phyloP scores from a whole-genome alignment of 2,329 filamentous ascomycete genomes.

The Hypoxylon sp. region DNA sequence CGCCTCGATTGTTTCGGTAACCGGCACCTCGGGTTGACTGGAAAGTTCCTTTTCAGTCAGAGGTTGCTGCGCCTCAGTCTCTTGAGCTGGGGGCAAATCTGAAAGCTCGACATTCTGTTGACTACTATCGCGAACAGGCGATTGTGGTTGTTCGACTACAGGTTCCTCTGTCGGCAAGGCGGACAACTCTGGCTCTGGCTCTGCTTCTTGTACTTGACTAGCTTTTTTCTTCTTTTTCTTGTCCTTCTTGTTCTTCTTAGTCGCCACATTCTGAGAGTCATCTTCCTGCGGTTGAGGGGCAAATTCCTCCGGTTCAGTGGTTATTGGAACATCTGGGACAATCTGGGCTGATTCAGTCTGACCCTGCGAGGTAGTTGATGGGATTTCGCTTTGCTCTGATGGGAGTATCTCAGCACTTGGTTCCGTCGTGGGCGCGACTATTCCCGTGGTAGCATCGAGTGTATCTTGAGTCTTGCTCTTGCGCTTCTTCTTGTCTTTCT shows the following conservation, averaged over 20 bases:
- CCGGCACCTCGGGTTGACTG: slow-evolving; percentile 1
- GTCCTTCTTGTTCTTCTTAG: slow-evolving; percentile 51
- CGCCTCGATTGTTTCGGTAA: slow-evolving; percentile 7
- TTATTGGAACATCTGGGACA: slow-evolving; percentile 16
- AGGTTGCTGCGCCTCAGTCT: slow-evolving; percentile 17
- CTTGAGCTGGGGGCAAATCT: slow-evolving; percentile 13
- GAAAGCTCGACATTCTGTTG: slow-evolving; percentile 16
- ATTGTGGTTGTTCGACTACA: slow-evolving; percentile 16
- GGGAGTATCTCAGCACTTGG: slow-evolving; percentile 13
- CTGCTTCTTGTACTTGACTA: slow-evolving; percentile 31
- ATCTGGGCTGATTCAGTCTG: slow-evolving; percentile 21
- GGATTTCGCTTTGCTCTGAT: slow-evolving; percentile 18
- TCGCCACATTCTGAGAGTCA: slow-evolving; percentile 20
- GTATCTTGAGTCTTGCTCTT: slow-evolving; percentile 42
- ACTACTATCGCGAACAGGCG: slow-evolving; percentile 12
- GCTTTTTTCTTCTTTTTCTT: slow-evolving; percentile 51
- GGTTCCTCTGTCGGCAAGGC: slow-evolving; percentile 17
- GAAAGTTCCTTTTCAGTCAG: slow-evolving; percentile 1
- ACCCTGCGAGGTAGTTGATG: slow-evolving; percentile 16
- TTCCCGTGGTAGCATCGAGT: slow-evolving; percentile 36
- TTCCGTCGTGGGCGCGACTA: slow-evolving; percentile 22
- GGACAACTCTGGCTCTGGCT: slow-evolving; percentile 20
- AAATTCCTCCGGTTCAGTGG: slow-evolving; percentile 23
- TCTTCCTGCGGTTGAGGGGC: slow-evolving; percentile 27
- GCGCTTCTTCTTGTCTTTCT: slow-evolving; percentile 49